A percentile compares a stretch with the other conserved stretches of the same genome.
Conservation (phyloP, 1,284 basidiomycete species). For the Fomitopsis betulina region DNA sequence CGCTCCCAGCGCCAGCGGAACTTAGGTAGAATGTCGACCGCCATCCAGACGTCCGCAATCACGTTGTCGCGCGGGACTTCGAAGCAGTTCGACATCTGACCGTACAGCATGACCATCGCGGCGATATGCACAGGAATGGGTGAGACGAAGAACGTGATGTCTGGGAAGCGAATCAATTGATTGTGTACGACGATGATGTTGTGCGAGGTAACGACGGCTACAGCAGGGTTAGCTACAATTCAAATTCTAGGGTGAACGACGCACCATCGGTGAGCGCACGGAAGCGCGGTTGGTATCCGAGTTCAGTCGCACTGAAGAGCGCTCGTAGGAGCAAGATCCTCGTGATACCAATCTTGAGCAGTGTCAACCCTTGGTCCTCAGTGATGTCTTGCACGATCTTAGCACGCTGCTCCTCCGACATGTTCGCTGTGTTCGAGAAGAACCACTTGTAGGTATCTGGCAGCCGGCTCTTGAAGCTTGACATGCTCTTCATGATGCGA, state of each 20-base stretch:
- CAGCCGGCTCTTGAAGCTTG: constrained; percentile 57
- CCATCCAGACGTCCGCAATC: constrained; percentile 76
- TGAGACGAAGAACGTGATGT: constrained; percentile 81
- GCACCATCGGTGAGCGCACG: constrained; percentile 72
- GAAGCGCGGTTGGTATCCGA: constrained; percentile 56
- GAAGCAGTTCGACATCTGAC: constrained; percentile 73
- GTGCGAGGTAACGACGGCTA: constrained; percentile 78
- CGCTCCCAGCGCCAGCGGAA: constrained; percentile 87
- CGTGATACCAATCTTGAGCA: constrained; percentile 77
- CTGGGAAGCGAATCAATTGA: constrained; percentile 73
- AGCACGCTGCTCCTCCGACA: constrained; percentile 57
- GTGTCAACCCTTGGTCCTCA: constrained; percentile 72
- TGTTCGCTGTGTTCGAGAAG: constrained; percentile 69
- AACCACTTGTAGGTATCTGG: constrained; percentile 67
- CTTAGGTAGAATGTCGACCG: constrained; percentile 77
- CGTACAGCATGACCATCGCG: constrained; percentile 82
- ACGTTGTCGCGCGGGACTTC: constrained; percentile 57
- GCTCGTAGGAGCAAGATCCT: constrained; percentile 71
- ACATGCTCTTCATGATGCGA: constrained; percentile 71
- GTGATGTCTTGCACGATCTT: constrained; percentile 68
- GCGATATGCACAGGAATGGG: constrained; percentile 82
- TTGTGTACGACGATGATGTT: constrained; percentile 80
- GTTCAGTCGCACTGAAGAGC: constrained; percentile 67
- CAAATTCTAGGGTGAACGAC: constrained; percentile 17
- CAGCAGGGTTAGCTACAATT: not conserved